Base-by-base conservation (phyloP, 257 asterid species). In the Capsicum chinense region DNA sequence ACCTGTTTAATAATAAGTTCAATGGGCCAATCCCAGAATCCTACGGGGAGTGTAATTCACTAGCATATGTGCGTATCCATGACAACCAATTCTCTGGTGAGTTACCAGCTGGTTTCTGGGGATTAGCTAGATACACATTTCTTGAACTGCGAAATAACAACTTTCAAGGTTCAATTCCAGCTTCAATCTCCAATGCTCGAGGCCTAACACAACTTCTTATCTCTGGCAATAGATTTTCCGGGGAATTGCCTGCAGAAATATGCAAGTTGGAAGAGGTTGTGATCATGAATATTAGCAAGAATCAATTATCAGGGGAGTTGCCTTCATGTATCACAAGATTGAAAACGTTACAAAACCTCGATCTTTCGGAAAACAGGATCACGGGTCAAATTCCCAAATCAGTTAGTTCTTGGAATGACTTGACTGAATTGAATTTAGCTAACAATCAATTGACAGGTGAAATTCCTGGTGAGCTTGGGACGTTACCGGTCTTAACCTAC, bases 391-490 rank as follows among this genome's bases (percentile, higher is more conserved):
- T 95, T 84, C 98, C 99, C 4, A 59, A 33, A 5, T 70, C 81
- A 15, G 79, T 93, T 37, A 74, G 87, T 47, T 78, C 86, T 56
- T 91, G 93, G 93, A 85, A 81, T 17, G 92, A 92, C 74, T 60
- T 95, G 47, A 88, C 94, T 6, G 93, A 91, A 80, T 59, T 95
- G 87, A 92, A 93, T 86, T 86, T 95, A n/a, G 94, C 99, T 13
- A 83, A 83, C 57, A 95, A 95, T 86, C 91, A 47, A 15, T 86
- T 94, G 44, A 91, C 90, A 33, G 96, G 98, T 44, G 83, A 37
- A 8, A 92, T 95, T 85, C 99, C 99, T 3, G 19, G 80, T 2
- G 92, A 85, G 62, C 89, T 95, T 2, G 97, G 97, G 60, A 84
- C 44, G 44, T 85, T 93, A 86, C 94, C 94, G 0, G 95, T 87